Evolutionary conservation across 2,329 filamentous ascomycete genomes (phyloP), one percentile per base, ranked within the genome.

Genomic region (Ceratocystis alfenasii): DNA sequence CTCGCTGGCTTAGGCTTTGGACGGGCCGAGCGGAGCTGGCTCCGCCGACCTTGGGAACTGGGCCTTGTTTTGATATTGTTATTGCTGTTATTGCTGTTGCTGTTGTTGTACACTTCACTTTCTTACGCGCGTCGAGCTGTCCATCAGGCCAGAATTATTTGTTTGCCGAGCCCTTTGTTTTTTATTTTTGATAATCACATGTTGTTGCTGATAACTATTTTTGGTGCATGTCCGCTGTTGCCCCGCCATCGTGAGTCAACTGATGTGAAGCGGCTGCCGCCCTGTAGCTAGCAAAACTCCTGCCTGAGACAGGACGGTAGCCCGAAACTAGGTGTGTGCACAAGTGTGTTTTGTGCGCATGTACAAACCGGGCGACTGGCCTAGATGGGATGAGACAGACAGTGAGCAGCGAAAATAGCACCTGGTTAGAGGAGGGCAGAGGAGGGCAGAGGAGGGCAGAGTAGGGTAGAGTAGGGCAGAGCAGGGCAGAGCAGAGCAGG

Each of bases 1-100:
- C 0, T 81, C 86, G 20, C 73, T 91, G 74, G 88, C 87, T 70
- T 88, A 72, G 72, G 59, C 22, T 17, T 41, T 7, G 25, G 8
- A 25, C 12, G 48, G 10, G 20, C 10, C 1, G 36, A 15, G 12
- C 10, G 36, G 36, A 41, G 36, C 36, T 15, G 36, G 36, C 36
- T 41, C 36, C 10, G 12, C 36, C 10, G 36, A 41, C 36, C 10
- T 4, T 41, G 10, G 36, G 36, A 41, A 12, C 36, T 28, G 17
- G 17, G 48, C 1, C 20, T 28, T 25, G 48, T 28, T 5, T 53
- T 17, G 48, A n/a, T 12, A 20, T 48, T 25, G 12, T 22, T 45
- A 22, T 15, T 15, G 25, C 30, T n/a, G 44, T 44, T 28, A 3
- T 28, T 28, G 5, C 28, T 28, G 5, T 28, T 28, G 28, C 30